phyloP scores from a whole-genome alignment of 768 basidiomycete genomes.

The Pholiota molesta region DNA sequence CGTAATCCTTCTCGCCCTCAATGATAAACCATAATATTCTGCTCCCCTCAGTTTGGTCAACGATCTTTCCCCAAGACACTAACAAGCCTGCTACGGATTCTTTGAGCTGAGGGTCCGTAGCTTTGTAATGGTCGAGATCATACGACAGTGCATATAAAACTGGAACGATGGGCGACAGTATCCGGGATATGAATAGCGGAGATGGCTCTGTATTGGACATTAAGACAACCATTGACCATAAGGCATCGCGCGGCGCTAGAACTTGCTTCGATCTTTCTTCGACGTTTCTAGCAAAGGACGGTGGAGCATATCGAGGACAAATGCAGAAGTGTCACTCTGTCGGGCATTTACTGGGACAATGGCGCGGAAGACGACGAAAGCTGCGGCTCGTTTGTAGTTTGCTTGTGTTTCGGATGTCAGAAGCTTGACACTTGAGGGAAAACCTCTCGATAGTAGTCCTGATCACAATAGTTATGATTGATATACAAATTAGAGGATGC shows the following conservation, averaged over 20 bases:
- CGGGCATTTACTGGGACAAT: conserved; percentile 41
- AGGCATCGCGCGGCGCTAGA: conserved; percentile 39
- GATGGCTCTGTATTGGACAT: conserved; percentile 82
- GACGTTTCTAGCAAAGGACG: conserved; percentile 42
- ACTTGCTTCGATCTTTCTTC: conserved; percentile 5
- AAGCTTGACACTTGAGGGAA: conserved; percentile 58
- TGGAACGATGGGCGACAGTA: conserved; percentile 71
- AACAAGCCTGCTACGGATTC: conserved; percentile 64
- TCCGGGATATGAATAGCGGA: conserved; percentile 59
- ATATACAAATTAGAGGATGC: not conserved
- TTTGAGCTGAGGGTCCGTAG: conserved; percentile 65
- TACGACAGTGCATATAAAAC: conserved; percentile 66
- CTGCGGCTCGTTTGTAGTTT: conserved; percentile 60
- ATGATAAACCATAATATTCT: conserved; percentile 60
- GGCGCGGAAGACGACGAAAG: conserved; percentile 72
- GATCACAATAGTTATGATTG: conserved; percentile 6
- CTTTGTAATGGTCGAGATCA: conserved; percentile 54
- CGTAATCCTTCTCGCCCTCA: conserved; percentile 48
- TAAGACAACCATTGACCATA: conserved; percentile 57
- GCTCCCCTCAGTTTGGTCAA: conserved; percentile 52
- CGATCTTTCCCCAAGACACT: conserved; percentile 75
- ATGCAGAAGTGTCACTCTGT: conserved; percentile 31
- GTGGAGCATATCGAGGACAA: conserved; percentile 56
- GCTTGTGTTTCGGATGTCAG: conserved; percentile 45
- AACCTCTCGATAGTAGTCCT: conserved; percentile 67